Base-by-base conservation (phyloP, 768 basidiomycete genomes). In the Mycena galopus region DNA sequence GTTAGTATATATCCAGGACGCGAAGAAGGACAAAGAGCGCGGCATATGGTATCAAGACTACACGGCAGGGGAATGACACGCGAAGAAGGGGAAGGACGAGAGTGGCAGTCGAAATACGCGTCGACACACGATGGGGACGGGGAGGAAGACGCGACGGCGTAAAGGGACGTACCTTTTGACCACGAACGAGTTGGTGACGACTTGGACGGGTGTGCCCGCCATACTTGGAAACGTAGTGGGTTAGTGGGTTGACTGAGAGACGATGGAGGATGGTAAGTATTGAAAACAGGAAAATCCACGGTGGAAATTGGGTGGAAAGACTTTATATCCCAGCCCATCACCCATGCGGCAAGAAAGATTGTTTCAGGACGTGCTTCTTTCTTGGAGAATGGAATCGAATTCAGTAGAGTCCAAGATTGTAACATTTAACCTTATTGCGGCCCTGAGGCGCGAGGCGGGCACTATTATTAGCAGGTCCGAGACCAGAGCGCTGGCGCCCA, bases 131-230 rank as follows among this genome's bases (percentile, higher is more conserved):
- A 12, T 33, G 39, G 2, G 37, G 25, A 27, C 39, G 9, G 21
- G 60, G 14, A 8, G n/a, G 19, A 50, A 35, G 16, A 72, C 19
- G 39, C 53, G 56, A 39, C 16, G 51, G 56, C 39, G 19, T n/a
- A 17, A 7, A 30, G 33, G 21, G n/a, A 56, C 69, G 19, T 29
- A 75, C 74, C 44, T 61, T 10, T 63, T 57, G 23, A 75, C 50
- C 2, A 67, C 32, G 53, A 75, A 75, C 0, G 63, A 63, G 60
- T 75, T 75, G 8, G 74, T 75, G 7, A 69, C 27, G 6, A 75
- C 71, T 4, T 51, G 12, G 23, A 75, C 71, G 4, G 30, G 27
- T 2, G 27, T n/a, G n/a, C 37, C 44, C 32, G 65, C n/a, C 67
- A 61, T 69, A 35, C 5, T 25, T 10, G 44, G 17, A 47, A n/a